Evolutionary conservation across 768 basidiomycete species (phyloP).

Genomic region (Kwoniella bestiolae): DNA sequence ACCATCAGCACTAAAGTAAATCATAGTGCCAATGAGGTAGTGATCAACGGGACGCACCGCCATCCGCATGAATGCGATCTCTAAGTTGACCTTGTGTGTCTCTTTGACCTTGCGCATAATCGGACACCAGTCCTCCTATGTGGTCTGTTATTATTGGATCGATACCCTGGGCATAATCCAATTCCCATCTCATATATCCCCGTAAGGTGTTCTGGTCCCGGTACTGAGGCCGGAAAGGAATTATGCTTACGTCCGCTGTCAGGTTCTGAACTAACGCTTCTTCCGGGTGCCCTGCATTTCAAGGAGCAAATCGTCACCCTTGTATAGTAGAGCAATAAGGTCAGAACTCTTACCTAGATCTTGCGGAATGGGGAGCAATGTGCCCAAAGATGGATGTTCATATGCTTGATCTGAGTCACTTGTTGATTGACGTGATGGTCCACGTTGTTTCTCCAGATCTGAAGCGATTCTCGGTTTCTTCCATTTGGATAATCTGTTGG

Average conservation of each 20-base stretch:
- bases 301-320: background rate
- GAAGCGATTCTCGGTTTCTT: background rate
- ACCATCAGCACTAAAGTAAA: too few relatives aligned
- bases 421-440: too few relatives aligned
- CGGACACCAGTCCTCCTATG: background rate
- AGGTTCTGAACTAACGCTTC: background rate
- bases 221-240: background rate
- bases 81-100: background rate
- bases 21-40: too few relatives aligned
- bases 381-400: too few relatives aligned
- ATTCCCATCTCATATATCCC: background rate
- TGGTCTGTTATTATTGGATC: background rate
- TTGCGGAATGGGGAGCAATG: too few relatives aligned
- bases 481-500: background rate
- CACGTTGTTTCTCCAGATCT: too few relatives aligned
- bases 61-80: too few relatives aligned
- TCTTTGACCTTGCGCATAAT: background rate
- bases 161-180: background rate
- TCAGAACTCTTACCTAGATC: too few relatives aligned
- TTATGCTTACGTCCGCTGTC: background rate
- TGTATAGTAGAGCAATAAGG: too few relatives aligned
- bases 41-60: too few relatives aligned
- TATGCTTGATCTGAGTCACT: too few relatives aligned
- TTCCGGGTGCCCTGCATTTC: background rate
- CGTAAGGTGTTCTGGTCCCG: background rate